Evolutionary conservation across 805 yeast genomes (phyloP), one percentile per base, ranked within the genome.

Genomic region (Saccharomycopsis sp.): DNA sequence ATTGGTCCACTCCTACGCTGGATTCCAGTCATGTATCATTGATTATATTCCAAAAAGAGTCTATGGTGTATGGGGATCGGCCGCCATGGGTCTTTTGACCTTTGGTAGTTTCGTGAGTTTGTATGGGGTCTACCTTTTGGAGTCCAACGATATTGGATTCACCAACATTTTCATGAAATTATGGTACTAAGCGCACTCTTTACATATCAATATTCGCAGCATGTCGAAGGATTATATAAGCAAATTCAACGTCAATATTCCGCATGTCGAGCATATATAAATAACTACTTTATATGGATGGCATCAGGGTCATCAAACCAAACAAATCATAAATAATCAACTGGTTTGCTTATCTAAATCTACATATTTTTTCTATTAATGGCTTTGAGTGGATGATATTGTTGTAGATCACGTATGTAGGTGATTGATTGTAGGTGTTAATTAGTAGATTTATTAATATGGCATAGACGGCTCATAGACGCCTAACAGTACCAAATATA

Each of bases 31-130:
- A 52, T 93, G 97, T 77, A 91, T 94, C 68, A 85, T 85, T 60
- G 99, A 93, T 73, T 94, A 93, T 75, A 86, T 93, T 58, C 97
- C 97, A 49, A 73, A 77, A 69, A 82, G 99, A 71, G 89, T 85
- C 23, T 94, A 86, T 72, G 97, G 97, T 42, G 71, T 77, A 49
- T 82, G 88, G 79, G 86, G 89, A 74, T 78, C 78, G 62, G 74
- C 80, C 44, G 92, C 96, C 58, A 74, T 83, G 77, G 79, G 78
- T 62, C 70, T 90, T 58, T 79, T 94, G 66, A 80, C 83, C 44
- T 73, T 84, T 1, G 97, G 97, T 44, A 78, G 96, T 1, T 76
- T 78, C 56, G 74, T 86, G 42, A 81, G 89, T 14, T 77, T 85
- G 60, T 83, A 86, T 68, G 99, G 98, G 61, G 75, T 93, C 57